Evolutionary conservation across 148 eudicot genomes (phyloP).

Genomic region (Polygonum aviculare): DNA sequence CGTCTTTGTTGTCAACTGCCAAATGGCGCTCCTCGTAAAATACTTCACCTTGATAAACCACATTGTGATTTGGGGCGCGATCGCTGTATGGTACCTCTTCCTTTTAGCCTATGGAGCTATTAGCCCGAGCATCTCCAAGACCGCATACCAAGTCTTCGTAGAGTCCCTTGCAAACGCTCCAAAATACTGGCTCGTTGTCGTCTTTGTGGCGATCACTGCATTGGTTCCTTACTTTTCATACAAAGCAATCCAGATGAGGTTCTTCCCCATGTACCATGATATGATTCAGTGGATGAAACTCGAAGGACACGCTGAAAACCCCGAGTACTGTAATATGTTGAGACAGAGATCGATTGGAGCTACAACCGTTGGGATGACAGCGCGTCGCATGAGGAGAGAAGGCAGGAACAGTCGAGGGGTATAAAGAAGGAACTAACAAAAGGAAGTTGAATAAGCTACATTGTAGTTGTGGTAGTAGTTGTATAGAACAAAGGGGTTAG

Average conservation of each 20-base stretch:
- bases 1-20: conserved; percentile 78
- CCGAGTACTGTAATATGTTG: conserved; percentile 46
- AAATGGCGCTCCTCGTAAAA: conserved; percentile 73
- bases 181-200: conserved; percentile 42
- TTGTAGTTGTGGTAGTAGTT: neutral
- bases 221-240: conserved; percentile 51
- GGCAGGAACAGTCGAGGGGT: no score
- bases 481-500: neutral
- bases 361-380: conserved; percentile 56
- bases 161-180: conserved; percentile 57
- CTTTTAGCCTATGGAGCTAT: conserved; percentile 50
- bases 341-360: conserved; percentile 51
- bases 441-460: neutral
- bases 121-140: conserved; percentile 40
- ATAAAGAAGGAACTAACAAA: no score
- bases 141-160: conserved; percentile 56
- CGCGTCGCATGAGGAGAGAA: conserved; percentile 14
- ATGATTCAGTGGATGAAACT: conserved; percentile 67
- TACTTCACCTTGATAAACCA: conserved; percentile 88
- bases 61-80: conserved; percentile 71
- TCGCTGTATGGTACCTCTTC: conserved; percentile 60
- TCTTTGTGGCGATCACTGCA: conserved; percentile 53
- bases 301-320: conserved; percentile 50
- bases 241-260: conserved; percentile 53
- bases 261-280: conserved; percentile 76